phyloP scores from a whole-genome alignment of 805 yeast species.

The Saccharomyces eubayanus region DNA sequence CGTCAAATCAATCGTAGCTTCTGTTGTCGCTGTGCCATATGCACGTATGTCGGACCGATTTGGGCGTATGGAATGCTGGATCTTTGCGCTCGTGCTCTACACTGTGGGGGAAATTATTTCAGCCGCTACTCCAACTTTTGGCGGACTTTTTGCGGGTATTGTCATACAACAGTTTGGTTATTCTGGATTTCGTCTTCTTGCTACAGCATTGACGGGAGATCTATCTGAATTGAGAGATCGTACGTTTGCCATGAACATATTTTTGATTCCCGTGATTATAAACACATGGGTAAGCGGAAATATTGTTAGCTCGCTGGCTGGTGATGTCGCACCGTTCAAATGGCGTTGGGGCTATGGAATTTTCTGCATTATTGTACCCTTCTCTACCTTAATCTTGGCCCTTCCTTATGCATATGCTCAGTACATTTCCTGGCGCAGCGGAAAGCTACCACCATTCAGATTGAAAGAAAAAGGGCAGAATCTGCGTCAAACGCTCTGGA shows the following conservation, averaged over 20 bases:
- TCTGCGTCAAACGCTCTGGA: slow-evolving; percentile 14
- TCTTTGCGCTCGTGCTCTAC: background rate
- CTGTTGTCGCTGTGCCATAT: background rate
- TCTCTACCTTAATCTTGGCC: slow-evolving; percentile 38
- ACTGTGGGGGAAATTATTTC: background rate
- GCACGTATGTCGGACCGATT: background rate
- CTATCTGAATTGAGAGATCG: background rate
- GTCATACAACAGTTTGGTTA: background rate
- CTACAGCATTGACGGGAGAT: background rate
- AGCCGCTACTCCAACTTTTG: background rate
- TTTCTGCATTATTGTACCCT: slow-evolving; percentile 47
- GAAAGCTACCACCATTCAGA: slow-evolving; percentile 32
- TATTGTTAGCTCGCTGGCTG: slow-evolving; percentile 29
- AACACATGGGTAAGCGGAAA: slow-evolving; percentile 59
- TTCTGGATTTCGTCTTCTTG: background rate
- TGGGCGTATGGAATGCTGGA: background rate
- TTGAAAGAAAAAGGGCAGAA: slow-evolving; percentile 14
- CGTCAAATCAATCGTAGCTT: background rate
- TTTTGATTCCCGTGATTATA: slow-evolving; percentile 42
- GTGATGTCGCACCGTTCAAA: slow-evolving; percentile 23
- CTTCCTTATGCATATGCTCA: slow-evolving; percentile 36
- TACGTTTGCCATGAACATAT: slow-evolving; percentile 5
- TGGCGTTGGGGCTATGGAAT: slow-evolving; percentile 43
- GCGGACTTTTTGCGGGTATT: background rate
- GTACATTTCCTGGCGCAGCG: slow-evolving; percentile 32